Conservation (phyloP, 2,329 filamentous ascomycete genomes). For the Diplodia mutila region DNA sequence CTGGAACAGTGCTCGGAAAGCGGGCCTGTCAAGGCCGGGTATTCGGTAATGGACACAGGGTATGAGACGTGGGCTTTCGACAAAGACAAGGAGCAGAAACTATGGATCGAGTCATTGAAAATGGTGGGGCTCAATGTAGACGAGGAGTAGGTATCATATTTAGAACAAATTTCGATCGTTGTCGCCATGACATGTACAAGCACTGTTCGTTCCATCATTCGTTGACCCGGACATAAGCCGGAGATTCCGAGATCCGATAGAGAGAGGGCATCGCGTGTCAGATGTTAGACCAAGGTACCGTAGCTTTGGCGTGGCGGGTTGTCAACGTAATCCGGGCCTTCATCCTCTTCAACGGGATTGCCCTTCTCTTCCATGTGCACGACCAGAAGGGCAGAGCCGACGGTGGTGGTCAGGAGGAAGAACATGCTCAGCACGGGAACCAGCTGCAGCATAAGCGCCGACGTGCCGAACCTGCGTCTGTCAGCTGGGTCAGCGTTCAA, state of each 20-base stretch:
- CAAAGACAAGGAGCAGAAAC: slow-evolving; percentile 15
- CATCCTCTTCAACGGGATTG: slow-evolving; percentile 14
- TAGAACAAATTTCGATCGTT: too few species aligned
- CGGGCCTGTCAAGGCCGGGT: slow-evolving; percentile 27
- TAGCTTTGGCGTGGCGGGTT: slow-evolving; percentile 13
- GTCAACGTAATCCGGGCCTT: slow-evolving; percentile 9
- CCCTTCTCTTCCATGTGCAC: slow-evolving; percentile 70
- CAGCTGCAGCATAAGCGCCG: slow-evolving; percentile 83
- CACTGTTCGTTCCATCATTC: not conserved
- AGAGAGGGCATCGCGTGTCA: too few species aligned
- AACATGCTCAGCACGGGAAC: slow-evolving; percentile 91
- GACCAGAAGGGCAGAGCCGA: slow-evolving; percentile 85
- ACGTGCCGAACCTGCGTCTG: slow-evolving; percentile 71
- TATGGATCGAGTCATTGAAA: slow-evolving; percentile 29
- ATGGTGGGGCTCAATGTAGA: slow-evolving; percentile 28
- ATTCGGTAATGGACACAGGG: slow-evolving; percentile 22
- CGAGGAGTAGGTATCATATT: not conserved
- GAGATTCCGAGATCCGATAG: too few species aligned
- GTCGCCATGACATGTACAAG: not conserved
- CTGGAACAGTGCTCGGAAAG: slow-evolving; percentile 47
- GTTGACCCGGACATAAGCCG: too few species aligned
- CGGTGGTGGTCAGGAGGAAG: slow-evolving; percentile 85
- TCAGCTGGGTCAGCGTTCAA: not conserved
- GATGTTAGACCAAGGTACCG: slow-evolving; percentile 11
- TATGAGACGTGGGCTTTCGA: slow-evolving; percentile 25